Evolutionary conservation across 192 early-diverging fungal genomes (phyloP), one percentile per base, ranked within the genome.

Genomic region (Coemansia sp.): DNA sequence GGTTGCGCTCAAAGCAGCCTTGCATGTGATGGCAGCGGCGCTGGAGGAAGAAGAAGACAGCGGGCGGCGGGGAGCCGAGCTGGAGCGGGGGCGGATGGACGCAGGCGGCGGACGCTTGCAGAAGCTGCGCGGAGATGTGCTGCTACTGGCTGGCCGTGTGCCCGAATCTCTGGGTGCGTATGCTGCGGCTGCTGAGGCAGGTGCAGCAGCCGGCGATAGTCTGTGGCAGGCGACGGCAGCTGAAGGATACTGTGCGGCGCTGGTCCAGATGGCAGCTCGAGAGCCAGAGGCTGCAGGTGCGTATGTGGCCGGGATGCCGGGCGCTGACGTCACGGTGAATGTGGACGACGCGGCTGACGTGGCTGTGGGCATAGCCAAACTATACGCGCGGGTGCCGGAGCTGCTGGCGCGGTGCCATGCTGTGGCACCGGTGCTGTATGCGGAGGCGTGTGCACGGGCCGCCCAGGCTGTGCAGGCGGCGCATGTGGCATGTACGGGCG

Each of bases 191-290:
- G 63, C 72, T 15, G 69, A 76, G 51, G 65, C 65, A 4, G 67
- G 70, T 25, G 48, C 47, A 24, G 58, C 68, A 32, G 57, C 67
- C 15, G 62, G 51, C 58, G 82, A 83, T 60, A 47, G 70, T 19
- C 50, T 83, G 67, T 83, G 82, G 76, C 73, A 79, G 24, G 77
- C 82, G 0, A 67, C 72, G 38, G 82, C 76, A 11, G 38, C 73
- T n/a, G 82, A 83, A 29, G 82, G 76, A 1, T 80, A 76, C 39
- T 80, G 73, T 43, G 73, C 82, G 1, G 73, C 82, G 27, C 73
- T 83, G 22, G 43, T 79, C 47, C 65, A 61, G 50, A 54, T 79
- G 75, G 48, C 64, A 61, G 37, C 66, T 70, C n/a, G 35, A 9
- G 5, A 45, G 58, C 35, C 76, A 67, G 50, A 66, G 68, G 6